Evolutionary conservation across 2,329 filamentous ascomycete species (phyloP).

Genomic region (Penicillium decumbens): DNA sequence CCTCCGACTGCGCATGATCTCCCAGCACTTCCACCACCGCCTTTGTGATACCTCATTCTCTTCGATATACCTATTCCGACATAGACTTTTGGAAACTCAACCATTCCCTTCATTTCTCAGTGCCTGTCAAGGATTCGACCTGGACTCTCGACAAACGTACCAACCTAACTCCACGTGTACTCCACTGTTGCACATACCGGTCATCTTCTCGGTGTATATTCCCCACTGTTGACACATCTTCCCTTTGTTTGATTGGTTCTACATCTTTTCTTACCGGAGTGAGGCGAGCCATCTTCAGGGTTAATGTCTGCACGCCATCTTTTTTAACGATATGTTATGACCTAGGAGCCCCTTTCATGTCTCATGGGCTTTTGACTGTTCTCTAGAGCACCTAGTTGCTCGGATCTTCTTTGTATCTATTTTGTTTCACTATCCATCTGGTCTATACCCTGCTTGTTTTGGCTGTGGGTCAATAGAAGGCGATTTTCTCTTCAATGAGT

Average conservation of each 20-base stretch:
- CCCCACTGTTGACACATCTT: constrained; percentile 1
- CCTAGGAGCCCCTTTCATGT: constrained; percentile 5
- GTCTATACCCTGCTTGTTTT: constrained; percentile 3
- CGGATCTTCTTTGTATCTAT: constrained; percentile 16
- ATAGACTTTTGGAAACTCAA: not conserved
- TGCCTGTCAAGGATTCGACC: not conserved
- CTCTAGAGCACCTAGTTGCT: constrained; percentile 5
- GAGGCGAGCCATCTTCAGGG: constrained; percentile 6
- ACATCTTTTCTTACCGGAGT: constrained; percentile 10
- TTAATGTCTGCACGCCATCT: constrained; percentile 21
- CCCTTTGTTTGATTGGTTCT: constrained; percentile 2
- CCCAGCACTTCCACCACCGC: not conserved
- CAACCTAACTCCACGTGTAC: constrained; percentile 1
- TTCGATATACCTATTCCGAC: not conserved
- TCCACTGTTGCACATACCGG: constrained; percentile 12
- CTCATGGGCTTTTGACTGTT: constrained; percentile 6
- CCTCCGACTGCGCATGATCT: not conserved
- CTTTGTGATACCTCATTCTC: not conserved
- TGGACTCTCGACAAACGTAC: not conserved
- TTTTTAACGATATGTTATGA: constrained; percentile 23
- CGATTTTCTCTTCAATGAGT: not conserved
- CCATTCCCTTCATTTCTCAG: not conserved
- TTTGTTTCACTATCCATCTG: constrained; percentile 8
- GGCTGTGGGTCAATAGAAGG: not conserved
- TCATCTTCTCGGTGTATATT: constrained; percentile 15